Evolutionary conservation across 371 early-diverging fungal genomes (phyloP).

Genomic region (Rhizopus stolonifer): DNA sequence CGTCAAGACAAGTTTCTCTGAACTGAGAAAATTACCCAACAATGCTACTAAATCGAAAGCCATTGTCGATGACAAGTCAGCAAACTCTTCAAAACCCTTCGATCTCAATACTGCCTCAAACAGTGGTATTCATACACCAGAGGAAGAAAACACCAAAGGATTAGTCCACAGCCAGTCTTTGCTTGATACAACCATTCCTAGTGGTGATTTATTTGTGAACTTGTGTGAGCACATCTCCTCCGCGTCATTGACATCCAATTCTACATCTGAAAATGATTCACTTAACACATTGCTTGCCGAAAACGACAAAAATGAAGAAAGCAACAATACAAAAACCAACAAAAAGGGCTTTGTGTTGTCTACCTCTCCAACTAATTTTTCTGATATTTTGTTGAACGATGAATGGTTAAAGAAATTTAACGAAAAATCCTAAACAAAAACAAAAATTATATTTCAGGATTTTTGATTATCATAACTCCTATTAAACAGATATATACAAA

Average conservation of each 20-base stretch:
- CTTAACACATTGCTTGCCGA: background rate
- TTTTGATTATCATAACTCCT: too few relatives aligned
- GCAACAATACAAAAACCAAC: background rate
- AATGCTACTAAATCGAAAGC: background rate
- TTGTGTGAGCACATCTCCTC: background rate
- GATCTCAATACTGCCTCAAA: background rate
- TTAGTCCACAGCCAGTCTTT: background rate
- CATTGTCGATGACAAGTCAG: background rate
- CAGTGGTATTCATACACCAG: background rate
- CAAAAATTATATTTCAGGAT: too few relatives aligned
- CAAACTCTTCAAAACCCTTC: background rate
- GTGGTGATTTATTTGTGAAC: background rate
- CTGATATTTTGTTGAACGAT: background rate
- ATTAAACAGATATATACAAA: too few relatives aligned
- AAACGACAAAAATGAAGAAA: background rate
- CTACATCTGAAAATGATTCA: background rate
- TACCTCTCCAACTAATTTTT: background rate
- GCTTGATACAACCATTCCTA: background rate
- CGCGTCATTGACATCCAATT: background rate
- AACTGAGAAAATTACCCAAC: background rate
- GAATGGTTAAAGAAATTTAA: background rate
- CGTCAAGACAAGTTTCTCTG: background rate
- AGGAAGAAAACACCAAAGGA: background rate
- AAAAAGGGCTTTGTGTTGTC: background rate
- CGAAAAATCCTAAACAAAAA: background rate